Evolutionary conservation across 1,284 basidiomycete genomes (phyloP), one percentile per base, ranked within the genome.

Genomic region (Austroboletus olivaceoglutinosus): DNA sequence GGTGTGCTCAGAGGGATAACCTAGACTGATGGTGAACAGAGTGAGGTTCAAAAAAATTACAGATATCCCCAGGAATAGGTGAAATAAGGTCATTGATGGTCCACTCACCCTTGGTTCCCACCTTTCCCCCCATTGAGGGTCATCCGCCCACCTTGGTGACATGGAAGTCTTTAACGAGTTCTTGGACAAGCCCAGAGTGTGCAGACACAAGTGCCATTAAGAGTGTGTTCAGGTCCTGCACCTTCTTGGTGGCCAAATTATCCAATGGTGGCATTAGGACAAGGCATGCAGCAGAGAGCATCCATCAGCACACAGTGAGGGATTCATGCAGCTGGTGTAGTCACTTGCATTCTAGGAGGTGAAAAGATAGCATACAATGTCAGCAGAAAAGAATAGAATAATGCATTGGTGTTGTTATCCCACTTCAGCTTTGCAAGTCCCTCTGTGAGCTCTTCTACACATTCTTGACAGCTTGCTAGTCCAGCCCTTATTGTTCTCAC

Each of bases 91-190:
- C 84, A 1, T 85, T 84, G 51, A 91, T 89, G 0, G 84, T 88
- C 89, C 88, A 90, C 60, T 90, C 84, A 5, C 86, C 86, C 59
- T 82, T 84, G n/a, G 82, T 81, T 0, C 87, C 85, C 1, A 82
- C 81, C 56, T 83, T 86, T 1, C 82, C 82, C 7, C 86, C 85
- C 2, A 88, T 72, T 0, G 85, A 80, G 4, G 87, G 86, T 8
- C 87, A 70, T 2, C 87, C 86, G 0, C 86, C 87, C 0, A 89
- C 85, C 61, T 86, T 79, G 12, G 88, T 86, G 25, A 91, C 75
- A 58, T 87, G 82, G 69, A 91, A 90, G 1, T 89, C 89, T 44
- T 89, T 86, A 0, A 90, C 82, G 1, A 91, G 76, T 60, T 90
- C 89, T 54, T 88, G 84, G 0, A 90, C 85, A 0, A 91, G 75